Conservation (phyloP, 331 rosid genomes). For the Dryas integrifolia region DNA sequence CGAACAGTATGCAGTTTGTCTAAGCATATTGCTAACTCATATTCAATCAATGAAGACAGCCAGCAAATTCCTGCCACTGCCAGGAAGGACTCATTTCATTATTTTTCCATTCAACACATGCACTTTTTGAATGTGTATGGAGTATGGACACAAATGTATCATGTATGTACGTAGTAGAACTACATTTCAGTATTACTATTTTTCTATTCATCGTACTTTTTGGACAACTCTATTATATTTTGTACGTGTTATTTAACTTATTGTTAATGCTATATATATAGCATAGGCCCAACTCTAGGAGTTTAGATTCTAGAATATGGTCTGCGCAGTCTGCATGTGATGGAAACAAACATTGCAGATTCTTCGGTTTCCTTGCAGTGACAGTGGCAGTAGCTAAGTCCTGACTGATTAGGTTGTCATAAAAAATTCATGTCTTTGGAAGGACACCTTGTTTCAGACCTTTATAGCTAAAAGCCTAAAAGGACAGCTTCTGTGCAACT, state of each 20-base stretch:
- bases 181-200: too few relatives aligned
- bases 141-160: too few relatives aligned
- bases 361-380: constrained; percentile 11
- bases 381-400: background rate
- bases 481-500: too few relatives aligned
- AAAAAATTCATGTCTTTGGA: background rate
- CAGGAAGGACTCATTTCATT: background rate
- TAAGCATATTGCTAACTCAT: too few relatives aligned
- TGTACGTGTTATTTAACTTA: background rate
- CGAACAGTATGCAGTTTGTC: too few relatives aligned
- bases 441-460: too few relatives aligned
- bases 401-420: constrained; percentile 3
- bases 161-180: too few relatives aligned
- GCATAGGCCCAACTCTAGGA: background rate
- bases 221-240: too few relatives aligned
- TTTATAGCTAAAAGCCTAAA: too few relatives aligned
- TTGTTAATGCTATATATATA: background rate
- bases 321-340: background rate
- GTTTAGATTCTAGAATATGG: background rate
- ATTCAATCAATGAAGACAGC: too few relatives aligned
- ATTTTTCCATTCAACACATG: background rate
- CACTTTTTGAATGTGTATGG: too few relatives aligned
- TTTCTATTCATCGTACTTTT: too few relatives aligned
- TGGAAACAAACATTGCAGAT: background rate
- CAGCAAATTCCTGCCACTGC: background rate